Percentiles rank a stretch among this genome's conserved stretches.
Conservation (phyloP, 768 basidiomycete genomes). For the Pholiota molesta region DNA sequence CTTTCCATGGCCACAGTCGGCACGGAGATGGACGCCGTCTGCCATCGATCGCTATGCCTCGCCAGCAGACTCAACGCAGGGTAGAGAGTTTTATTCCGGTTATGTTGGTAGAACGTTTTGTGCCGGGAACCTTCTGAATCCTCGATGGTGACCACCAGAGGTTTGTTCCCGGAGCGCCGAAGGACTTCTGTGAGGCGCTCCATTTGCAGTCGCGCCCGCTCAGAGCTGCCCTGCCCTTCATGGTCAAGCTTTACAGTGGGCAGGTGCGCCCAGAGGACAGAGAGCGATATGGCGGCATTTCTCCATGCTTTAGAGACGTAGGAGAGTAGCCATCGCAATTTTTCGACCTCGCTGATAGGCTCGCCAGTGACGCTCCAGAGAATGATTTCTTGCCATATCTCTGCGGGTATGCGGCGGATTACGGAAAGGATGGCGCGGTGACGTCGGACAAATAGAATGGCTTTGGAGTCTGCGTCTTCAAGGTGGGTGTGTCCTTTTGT, state of each 20-base stretch:
- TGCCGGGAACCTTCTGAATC: neutral
- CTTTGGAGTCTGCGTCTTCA: neutral
- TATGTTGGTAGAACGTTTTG: neutral
- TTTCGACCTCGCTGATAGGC: neutral
- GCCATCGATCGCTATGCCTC: conserved; percentile 8
- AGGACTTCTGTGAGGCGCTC: conserved; percentile 5
- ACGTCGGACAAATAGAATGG: neutral
- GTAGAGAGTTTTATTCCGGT: neutral
- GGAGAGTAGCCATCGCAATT: conserved; percentile 1
- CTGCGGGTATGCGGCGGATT: conserved; percentile 4
- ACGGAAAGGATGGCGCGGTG: conserved; percentile 4
- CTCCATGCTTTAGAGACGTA: conserved; percentile 3
- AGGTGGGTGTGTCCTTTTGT: neutral
- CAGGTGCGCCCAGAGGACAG: conserved; percentile 2
- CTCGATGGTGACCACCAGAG: neutral
- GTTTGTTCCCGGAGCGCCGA: conserved; percentile 1
- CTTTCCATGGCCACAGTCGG: neutral
- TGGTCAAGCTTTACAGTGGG: neutral
- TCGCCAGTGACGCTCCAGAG: neutral
- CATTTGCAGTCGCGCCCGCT: neutral
- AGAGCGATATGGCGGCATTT: neutral
- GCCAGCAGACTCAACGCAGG: conserved; percentile 1
- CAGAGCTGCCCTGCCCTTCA: neutral
- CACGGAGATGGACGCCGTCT: conserved; percentile 4
- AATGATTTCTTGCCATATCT: conserved; percentile 12